Evolutionary conservation across 805 yeast species (phyloP).

Genomic region (Saccharomycopsis vini): DNA sequence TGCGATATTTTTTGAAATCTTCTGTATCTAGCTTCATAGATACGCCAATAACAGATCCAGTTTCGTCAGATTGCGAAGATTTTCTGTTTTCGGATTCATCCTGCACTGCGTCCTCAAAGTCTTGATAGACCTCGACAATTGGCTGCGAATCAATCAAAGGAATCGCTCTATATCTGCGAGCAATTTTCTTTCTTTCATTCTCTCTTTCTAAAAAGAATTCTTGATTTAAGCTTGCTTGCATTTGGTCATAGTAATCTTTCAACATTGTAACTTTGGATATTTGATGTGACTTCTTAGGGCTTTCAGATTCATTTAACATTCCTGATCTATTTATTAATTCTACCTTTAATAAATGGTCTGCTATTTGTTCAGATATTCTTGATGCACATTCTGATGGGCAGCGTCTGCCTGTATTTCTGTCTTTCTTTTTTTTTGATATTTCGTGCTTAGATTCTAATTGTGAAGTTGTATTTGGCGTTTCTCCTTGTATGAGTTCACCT

Average conservation of each 20-base stretch:
- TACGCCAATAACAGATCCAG: background rate
- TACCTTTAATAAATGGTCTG: constrained; percentile 14
- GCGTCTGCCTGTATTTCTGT: no score
- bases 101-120: constrained; percentile 76
- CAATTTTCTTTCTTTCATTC: constrained; percentile 56
- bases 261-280: constrained; percentile 45
- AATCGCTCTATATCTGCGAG: constrained; percentile 52
- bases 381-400: no score
- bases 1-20: no score
- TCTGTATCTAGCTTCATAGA: background rate
- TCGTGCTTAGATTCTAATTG: no score
- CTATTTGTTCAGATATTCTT: no score
- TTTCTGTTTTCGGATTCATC: constrained; percentile 24
- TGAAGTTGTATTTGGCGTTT: no score
- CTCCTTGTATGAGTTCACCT: no score
- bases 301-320: background rate
- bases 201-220: constrained; percentile 89
- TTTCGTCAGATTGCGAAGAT: no score
- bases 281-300: background rate
- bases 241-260: constrained; percentile 60
- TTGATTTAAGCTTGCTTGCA: constrained; percentile 67
- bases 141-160: constrained; percentile 75
- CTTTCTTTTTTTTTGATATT: no score
- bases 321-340: constrained; percentile 13
- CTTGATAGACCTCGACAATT: constrained; percentile 78